Percentiles rank a stretch among this genome's conserved stretches.
Evolutionary conservation across 352 stramenopile species (phyloP).

Genomic region (Globisporangium splendens): DNA sequence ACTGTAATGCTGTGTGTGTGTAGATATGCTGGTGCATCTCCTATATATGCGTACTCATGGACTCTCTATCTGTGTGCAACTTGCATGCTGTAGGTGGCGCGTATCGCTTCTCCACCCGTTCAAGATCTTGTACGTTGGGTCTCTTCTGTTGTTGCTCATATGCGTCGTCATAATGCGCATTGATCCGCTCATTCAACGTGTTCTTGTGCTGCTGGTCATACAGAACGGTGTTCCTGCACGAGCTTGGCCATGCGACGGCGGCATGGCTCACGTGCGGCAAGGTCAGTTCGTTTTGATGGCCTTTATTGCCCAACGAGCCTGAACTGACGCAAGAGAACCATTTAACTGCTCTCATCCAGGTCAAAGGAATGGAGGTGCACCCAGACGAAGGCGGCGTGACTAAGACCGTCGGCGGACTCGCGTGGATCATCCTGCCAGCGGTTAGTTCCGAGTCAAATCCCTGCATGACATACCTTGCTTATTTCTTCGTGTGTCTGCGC

Average conservation of each 20-base stretch:
- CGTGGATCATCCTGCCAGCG: slow-evolving; percentile 73
- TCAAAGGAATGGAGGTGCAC: slow-evolving; percentile 88
- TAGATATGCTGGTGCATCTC: no score
- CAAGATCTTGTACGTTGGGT: slow-evolving; percentile 76
- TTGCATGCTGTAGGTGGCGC: slow-evolving; percentile 61
- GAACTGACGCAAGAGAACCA: no score
- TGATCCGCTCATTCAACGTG: neutral
- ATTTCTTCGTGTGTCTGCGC: neutral
- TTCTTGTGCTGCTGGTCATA: neutral
- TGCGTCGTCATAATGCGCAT: neutral
- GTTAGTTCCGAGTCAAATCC: slow-evolving; percentile 20
- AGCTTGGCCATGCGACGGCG: slow-evolving; percentile 79
- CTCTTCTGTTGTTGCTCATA: neutral
- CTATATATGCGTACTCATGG: neutral
- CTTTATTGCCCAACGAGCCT: neutral
- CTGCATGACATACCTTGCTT: neutral
- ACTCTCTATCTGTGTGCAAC: slow-evolving; percentile 1
- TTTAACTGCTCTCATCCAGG: slow-evolving; percentile 20
- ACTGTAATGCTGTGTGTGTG: slow-evolving; percentile 33
- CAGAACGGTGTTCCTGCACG: slow-evolving; percentile 87
- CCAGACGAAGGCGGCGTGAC: slow-evolving; percentile 86
- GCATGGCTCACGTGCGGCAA: slow-evolving; percentile 84
- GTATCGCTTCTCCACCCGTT: slow-evolving; percentile 84
- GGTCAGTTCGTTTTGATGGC: slow-evolving; percentile 18
- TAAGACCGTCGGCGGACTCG: slow-evolving; percentile 67